These are phyloP conservation scores for Trichopus zeylanicus DNA, from an alignment of 116 monocot genomes.

Conservation along the genomic window DNA sequence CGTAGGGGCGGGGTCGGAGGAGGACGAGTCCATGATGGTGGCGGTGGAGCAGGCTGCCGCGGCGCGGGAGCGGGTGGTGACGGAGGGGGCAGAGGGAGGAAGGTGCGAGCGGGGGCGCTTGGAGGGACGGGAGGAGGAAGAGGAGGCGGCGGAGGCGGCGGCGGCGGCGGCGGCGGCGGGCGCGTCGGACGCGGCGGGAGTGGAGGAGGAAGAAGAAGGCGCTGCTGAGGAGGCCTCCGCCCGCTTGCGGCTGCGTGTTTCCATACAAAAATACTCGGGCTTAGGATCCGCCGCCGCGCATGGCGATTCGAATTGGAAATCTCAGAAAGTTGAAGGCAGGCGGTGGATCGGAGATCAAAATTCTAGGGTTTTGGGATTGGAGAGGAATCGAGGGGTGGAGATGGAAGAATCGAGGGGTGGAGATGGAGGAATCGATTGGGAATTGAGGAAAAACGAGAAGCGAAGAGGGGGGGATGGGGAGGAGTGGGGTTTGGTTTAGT, in stretches of 20 bases:
- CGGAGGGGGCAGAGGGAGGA: constrained; percentile 10
- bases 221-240: constrained; percentile 89
- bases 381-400: not conserved
- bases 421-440: not conserved
- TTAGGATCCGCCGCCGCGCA: not conserved
- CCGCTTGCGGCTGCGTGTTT: constrained; percentile 99
- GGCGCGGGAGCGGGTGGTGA: constrained; percentile 37
- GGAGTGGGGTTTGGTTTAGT: not conserved
- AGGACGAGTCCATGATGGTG: constrained; percentile 12
- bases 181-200: constrained; percentile 45
- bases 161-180: constrained; percentile 51
- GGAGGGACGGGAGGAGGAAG: constrained; percentile 45
- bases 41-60: constrained; percentile 2
- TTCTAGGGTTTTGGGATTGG: not conserved
- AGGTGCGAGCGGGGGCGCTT: constrained; percentile 66
- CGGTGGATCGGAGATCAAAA: not conserved
- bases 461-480: not conserved
- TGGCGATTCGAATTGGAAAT: not conserved
- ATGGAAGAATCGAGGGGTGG: not conserved
- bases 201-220: constrained; percentile 19
- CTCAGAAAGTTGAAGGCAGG: not conserved
- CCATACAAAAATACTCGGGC: constrained; percentile 64
- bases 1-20: constrained; percentile 4
- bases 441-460: not conserved
- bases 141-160: constrained; percentile 16